These are phyloP conservation scores for Calonectria honghensis DNA, from an alignment of 2,329 filamentous ascomycete genomes.

Conservation along the genomic window DNA sequence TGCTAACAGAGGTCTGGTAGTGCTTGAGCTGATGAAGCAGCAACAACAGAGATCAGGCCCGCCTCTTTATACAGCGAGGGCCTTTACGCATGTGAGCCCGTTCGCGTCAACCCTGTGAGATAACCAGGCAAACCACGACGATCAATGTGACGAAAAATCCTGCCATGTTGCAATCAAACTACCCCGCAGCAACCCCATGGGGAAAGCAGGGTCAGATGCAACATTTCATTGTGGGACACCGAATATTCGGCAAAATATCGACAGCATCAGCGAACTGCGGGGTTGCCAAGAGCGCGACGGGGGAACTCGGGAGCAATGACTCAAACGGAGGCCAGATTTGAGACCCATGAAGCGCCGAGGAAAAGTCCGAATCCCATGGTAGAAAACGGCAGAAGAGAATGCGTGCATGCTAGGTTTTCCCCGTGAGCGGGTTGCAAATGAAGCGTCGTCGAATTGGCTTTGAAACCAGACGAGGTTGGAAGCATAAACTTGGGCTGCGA, in stretches of 20 bases:
- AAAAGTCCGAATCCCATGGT: not conserved
- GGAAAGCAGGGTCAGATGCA: slow-evolving; percentile 43
- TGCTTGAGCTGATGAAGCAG: slow-evolving; percentile 1
- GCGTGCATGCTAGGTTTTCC: not conserved
- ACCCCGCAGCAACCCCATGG: slow-evolving; percentile 50
- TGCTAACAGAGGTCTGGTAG: slow-evolving; percentile 16
- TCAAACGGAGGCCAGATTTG: slow-evolving; percentile 23
- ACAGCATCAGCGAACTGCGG: slow-evolving; percentile 28
- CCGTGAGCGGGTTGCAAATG: not conserved
- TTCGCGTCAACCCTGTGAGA: not conserved
- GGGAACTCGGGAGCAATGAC: not conserved
- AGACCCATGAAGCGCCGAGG: not conserved
- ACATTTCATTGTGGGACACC: slow-evolving; percentile 16
- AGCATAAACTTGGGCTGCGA: not conserved
- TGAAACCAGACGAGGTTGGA: slow-evolving; percentile 5
- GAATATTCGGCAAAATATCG: slow-evolving; percentile 24
- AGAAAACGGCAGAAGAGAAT: not conserved
- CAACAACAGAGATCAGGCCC: not conserved
- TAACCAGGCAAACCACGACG: not conserved
- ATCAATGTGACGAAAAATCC: slow-evolving; percentile 11
- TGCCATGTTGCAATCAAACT: slow-evolving; percentile 16
- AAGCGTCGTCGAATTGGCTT: not conserved
- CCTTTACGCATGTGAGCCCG: not conserved
- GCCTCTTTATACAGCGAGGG: not conserved
- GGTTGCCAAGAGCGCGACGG: slow-evolving; percentile 30